A percentile compares a stretch with the other conserved stretches of the same genome.
Evolutionary conservation across 352 stramenopile genomes (phyloP).

Genomic region (Blastocystis sp.): DNA sequence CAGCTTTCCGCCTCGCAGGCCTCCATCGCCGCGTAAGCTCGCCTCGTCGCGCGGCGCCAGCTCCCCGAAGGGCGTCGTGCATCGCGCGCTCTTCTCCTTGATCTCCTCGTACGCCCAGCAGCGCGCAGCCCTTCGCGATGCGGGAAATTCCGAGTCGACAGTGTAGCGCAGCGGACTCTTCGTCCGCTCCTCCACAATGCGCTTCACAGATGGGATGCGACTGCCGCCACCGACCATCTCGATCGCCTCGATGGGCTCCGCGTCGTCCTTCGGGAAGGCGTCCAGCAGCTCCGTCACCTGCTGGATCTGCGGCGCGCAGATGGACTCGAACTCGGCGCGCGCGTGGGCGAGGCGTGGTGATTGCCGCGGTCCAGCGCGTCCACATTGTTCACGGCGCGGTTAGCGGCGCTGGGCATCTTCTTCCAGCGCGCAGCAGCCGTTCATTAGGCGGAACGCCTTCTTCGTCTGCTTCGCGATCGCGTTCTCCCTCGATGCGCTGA

Average conservation of each 20-base stretch:
- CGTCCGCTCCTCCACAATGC: slow-evolving; percentile 31
- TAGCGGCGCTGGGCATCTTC: slow-evolving; percentile 83
- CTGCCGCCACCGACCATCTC: slow-evolving; percentile 85
- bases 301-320: slow-evolving; percentile 75
- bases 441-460: slow-evolving; percentile 81
- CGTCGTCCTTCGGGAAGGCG: background rate
- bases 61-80: slow-evolving; percentile 71
- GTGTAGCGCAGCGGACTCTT: slow-evolving; percentile 77
- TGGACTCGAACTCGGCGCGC: slow-evolving; percentile 74
- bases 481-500: slow-evolving; percentile 77
- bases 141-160: slow-evolving; percentile 82
- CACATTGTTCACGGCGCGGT: slow-evolving; percentile 78
- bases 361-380: slow-evolving; percentile 81
- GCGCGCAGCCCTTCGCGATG: slow-evolving; percentile 79
- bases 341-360: slow-evolving; percentile 78
- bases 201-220: slow-evolving; percentile 80
- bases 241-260: slow-evolving; percentile 74
- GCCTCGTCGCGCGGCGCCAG: slow-evolving; percentile 72
- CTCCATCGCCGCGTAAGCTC: slow-evolving; percentile 63
- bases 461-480: slow-evolving; percentile 77
- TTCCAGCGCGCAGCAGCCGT: slow-evolving; percentile 82
- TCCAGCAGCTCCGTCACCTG: slow-evolving; percentile 73
- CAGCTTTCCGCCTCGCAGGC: slow-evolving; percentile 78
- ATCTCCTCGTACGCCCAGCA: slow-evolving; percentile 72
- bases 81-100: slow-evolving; percentile 19